Evolutionary conservation across 805 yeast species (phyloP), one percentile per base, ranked within the genome.

Genomic region (Cyberlindnera samutprakarnensis): DNA sequence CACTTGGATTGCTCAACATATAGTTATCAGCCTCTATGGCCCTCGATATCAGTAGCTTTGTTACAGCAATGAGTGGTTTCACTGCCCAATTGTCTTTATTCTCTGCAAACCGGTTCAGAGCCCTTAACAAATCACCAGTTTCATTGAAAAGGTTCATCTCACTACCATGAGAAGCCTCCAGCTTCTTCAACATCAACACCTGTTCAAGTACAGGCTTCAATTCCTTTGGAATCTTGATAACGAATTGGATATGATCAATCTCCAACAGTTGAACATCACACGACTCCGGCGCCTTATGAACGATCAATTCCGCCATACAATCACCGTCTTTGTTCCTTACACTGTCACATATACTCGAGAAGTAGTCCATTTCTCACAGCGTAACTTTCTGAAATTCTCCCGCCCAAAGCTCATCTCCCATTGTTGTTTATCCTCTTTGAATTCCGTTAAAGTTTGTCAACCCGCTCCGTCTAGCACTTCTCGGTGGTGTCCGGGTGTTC

Each of bases 41-140:
- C 18, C 27, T 20, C 8, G 11, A 30, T 30, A 41, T 56, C 41
- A 73, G 51, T 37, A 64, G 68, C 31, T 56, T 60, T 12, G 66
- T 56, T 11, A 64, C 46, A 26, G 49, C 52, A 38, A 65, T 61
- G 33, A 72, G 48, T 4, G 72, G 61, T 6, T 47, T 50, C 32
- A 68, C 58, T 13, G 74, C 61, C 82, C 82, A 76, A 32, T 60
- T 64, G 4, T 67, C 56, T 44, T 72, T 71, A 7, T 54, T 46
- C 32, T 72, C 79, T 2, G 77, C 75, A 23, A 66, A 69, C 28
- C 81, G 51, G 33, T 72, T 72, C 39, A 75, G 46, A 11, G 61
- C 47, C 35, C 58, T 58, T 36, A 72, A 56, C 49, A 75, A 51
- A 12, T 61, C 65, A 32, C 64, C 59, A 28, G 61, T 35, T 17